Evolutionary conservation across 2,329 filamentous ascomycete species (phyloP).

Genomic region (Venturia aucupariae): DNA sequence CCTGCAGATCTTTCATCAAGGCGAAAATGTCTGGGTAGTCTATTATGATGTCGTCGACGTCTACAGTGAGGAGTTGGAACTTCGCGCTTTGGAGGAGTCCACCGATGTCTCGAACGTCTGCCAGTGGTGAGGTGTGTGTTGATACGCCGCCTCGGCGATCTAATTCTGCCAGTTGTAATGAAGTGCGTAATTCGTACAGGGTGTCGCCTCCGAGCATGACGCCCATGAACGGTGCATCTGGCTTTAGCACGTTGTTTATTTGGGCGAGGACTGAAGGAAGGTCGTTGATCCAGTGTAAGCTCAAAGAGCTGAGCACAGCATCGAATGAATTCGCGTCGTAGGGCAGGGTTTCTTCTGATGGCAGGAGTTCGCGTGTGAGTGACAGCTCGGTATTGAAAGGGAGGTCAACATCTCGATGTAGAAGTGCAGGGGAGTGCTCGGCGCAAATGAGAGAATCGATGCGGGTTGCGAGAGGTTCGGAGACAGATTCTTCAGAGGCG

Average conservation of each 20-base stretch:
- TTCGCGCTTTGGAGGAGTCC: constrained; percentile 77
- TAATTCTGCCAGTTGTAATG: constrained; percentile 82
- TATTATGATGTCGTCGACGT: constrained; percentile 94
- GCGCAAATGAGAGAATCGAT: constrained; percentile 69
- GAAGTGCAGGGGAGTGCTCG: constrained; percentile 67
- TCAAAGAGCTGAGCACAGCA: constrained; percentile 78
- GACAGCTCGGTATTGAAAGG: constrained; percentile 66
- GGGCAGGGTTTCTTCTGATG: constrained; percentile 64
- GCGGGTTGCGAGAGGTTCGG: constrained; percentile 58
- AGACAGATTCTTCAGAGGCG: constrained; percentile 50
- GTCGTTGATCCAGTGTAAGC: constrained; percentile 96
- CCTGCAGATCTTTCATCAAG: constrained; percentile 86
- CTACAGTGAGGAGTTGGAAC: constrained; percentile 93
- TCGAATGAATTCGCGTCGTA: constrained; percentile 74
- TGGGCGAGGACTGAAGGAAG: constrained; percentile 75
- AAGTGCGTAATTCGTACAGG: constrained; percentile 85
- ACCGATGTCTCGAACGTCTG: constrained; percentile 85
- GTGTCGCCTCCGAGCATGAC: constrained; percentile 97
- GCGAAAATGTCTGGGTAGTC: constrained; percentile 86
- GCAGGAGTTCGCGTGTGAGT: constrained; percentile 66
- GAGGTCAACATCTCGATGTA: constrained; percentile 69
- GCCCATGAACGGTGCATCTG: constrained; percentile 83
- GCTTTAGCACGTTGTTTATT: constrained; percentile 79
- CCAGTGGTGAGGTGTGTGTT: constrained; percentile 82
- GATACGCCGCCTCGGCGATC: constrained; percentile 87